Evolutionary conservation across 208 protist genomes (phyloP).

Genomic region (Leishmania guyanensis): DNA sequence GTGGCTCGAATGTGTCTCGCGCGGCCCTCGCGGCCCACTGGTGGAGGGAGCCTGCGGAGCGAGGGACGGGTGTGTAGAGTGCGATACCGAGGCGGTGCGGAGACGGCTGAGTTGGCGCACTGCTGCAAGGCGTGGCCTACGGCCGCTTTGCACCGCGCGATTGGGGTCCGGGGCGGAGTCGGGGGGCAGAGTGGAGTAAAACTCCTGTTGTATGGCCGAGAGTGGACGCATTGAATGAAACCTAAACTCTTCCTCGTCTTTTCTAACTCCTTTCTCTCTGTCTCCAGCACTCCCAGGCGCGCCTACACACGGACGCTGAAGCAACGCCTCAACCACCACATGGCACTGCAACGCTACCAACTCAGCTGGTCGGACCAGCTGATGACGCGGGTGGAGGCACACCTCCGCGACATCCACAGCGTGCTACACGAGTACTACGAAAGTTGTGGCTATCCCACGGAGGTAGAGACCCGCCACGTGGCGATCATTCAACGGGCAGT

Average conservation of each 20-base stretch:
- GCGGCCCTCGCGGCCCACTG: no score
- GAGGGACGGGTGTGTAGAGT: no score
- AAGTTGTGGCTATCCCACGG: slow-evolving; percentile 44
- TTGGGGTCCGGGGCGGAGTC: no score
- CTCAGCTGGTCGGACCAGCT: slow-evolving; percentile 76
- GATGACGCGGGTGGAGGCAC: slow-evolving; percentile 68
- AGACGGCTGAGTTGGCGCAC: no score
- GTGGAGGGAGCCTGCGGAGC: no score
- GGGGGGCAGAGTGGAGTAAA: neutral
- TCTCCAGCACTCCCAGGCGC: neutral
- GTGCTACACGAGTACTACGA: slow-evolving; percentile 71
- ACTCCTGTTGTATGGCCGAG: neutral
- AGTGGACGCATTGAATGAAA: neutral
- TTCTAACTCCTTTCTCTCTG: neutral
- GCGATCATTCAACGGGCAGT: neutral
- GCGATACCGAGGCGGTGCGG: no score
- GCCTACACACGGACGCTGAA: slow-evolving; percentile 4
- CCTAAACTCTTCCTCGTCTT: neutral
- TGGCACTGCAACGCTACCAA: slow-evolving; percentile 77
- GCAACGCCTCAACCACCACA: slow-evolving; percentile 10
- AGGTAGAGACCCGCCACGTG: slow-evolving; percentile 19
- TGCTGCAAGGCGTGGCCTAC: no score
- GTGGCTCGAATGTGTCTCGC: no score
- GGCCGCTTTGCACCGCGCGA: no score
- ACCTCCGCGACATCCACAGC: slow-evolving; percentile 72